Evolutionary conservation across 345 rosid genomes (phyloP).

Genomic region (Balakata baccata): DNA sequence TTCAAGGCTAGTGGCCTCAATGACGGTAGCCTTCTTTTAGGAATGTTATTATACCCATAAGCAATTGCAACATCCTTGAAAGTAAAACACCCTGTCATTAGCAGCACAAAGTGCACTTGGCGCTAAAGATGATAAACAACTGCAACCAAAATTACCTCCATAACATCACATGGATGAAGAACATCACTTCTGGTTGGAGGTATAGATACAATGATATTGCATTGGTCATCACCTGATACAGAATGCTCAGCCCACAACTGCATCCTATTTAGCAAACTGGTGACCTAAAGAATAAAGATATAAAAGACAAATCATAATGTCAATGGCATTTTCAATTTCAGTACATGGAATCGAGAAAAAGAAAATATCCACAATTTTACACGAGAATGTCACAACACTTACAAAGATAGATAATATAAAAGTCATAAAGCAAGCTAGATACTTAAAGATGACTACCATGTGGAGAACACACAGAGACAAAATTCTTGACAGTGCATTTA

Average conservation of each 20-base stretch:
- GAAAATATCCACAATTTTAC: not conserved
- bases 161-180: conserved; percentile 89
- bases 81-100: conserved; percentile 12
- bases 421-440: not conserved
- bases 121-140: not conserved
- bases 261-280: conserved; percentile 66
- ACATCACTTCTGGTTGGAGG: conserved; percentile 92
- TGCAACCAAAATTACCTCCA: conserved; percentile 58
- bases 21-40: conserved; percentile 58
- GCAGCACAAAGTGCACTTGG: not conserved
- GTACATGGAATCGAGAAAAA: not conserved
- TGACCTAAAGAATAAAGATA: conserved; percentile 43
- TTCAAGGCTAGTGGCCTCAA: conserved; percentile 65
- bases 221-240: conserved; percentile 32
- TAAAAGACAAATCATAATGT: conserved; percentile 10
- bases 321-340: not conserved
- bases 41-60: conserved; percentile 82
- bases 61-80: conserved; percentile 93
- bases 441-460: not conserved
- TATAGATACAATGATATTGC: conserved; percentile 55
- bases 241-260: conserved; percentile 57
- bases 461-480: not conserved
- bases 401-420: not conserved
- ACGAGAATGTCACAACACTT: not conserved
- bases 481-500: not conserved